Conservation (phyloP, 805 yeast species). For the Saccharomycopsis microspora region DNA sequence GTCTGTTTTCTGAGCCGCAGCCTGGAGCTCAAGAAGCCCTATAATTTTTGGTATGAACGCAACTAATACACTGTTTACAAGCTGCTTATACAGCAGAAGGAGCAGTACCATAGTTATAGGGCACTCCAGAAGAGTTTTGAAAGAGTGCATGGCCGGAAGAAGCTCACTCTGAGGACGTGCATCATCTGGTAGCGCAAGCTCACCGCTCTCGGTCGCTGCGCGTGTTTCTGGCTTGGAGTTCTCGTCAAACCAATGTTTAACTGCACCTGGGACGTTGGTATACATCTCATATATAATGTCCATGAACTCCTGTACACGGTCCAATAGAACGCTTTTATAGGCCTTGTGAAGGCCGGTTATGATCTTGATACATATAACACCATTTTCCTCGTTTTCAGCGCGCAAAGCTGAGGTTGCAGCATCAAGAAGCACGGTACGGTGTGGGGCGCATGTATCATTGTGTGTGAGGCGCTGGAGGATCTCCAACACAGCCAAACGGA, state of each 20-base stretch:
- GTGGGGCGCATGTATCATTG: constrained; percentile 71
- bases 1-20: constrained; percentile 66
- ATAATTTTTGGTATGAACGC: constrained; percentile 75
- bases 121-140: constrained; percentile 89
- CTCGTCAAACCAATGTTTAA: constrained; percentile 53
- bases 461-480: constrained; percentile 71
- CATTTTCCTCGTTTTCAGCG: constrained; percentile 90
- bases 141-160: constrained; percentile 63
- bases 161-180: constrained; percentile 26
- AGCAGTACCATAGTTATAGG: constrained; percentile 94
- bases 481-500: constrained; percentile 68
- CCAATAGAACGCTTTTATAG: constrained; percentile 55
- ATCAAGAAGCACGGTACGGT: constrained; percentile 49
- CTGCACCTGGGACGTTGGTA: constrained; percentile 66
- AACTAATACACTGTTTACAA: constrained; percentile 62
- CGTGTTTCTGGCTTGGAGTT: not conserved
- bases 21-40: constrained; percentile 63
- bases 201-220: constrained; percentile 18
- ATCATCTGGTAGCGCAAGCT: constrained; percentile 11
- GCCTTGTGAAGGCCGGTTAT: constrained; percentile 78
- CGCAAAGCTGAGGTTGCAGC: constrained; percentile 48
- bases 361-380: constrained; percentile 81
- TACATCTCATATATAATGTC: constrained; percentile 67
- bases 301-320: constrained; percentile 69
- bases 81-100: constrained; percentile 73